Conservation (phyloP, 805 yeast species). For the Henningerozyma blattae region DNA sequence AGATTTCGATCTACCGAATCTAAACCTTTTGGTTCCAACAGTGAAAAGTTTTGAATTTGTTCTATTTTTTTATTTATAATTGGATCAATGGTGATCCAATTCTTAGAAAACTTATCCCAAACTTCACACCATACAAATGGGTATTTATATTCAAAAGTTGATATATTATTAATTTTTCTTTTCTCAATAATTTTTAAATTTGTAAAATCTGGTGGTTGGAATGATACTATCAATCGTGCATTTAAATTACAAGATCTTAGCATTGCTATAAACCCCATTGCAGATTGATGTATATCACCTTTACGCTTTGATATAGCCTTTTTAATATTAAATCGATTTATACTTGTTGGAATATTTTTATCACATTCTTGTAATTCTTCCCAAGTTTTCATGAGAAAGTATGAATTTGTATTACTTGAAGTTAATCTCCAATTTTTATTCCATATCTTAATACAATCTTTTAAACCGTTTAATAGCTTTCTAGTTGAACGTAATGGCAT, state of each 20-base stretch:
- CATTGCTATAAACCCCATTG: slow-evolving; percentile 78
- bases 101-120: slow-evolving; percentile 62
- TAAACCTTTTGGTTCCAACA: slow-evolving; percentile 51
- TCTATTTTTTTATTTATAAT: slow-evolving; percentile 53
- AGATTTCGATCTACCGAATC: slow-evolving; percentile 29
- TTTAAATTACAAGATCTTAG: slow-evolving; percentile 59
- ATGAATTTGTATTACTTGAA: slow-evolving; percentile 19
- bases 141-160: slow-evolving; percentile 21
- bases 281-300: slow-evolving; percentile 71
- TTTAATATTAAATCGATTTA: slow-evolving; percentile 34
- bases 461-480: slow-evolving; percentile 64
- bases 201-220: slow-evolving; percentile 86
- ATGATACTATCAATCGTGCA: slow-evolving; percentile 65
- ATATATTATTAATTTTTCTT: neutral
- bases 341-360: slow-evolving; percentile 20
- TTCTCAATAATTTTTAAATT: slow-evolving; percentile 12
- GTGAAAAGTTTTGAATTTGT: slow-evolving; percentile 41
- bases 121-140: slow-evolving; percentile 93
- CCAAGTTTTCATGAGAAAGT: slow-evolving; percentile 36
- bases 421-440: slow-evolving; percentile 38
- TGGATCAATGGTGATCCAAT: slow-evolving; percentile 86
- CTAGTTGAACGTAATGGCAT: slow-evolving; percentile 39
- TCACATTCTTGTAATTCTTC: slow-evolving; percentile 23
- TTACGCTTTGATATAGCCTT: slow-evolving; percentile 31
- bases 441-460: slow-evolving; percentile 57